Percentiles rank a stretch among this genome's conserved stretches.
Conservation (phyloP, 805 yeast genomes). For the Kluyveromyces nonfermentans region DNA sequence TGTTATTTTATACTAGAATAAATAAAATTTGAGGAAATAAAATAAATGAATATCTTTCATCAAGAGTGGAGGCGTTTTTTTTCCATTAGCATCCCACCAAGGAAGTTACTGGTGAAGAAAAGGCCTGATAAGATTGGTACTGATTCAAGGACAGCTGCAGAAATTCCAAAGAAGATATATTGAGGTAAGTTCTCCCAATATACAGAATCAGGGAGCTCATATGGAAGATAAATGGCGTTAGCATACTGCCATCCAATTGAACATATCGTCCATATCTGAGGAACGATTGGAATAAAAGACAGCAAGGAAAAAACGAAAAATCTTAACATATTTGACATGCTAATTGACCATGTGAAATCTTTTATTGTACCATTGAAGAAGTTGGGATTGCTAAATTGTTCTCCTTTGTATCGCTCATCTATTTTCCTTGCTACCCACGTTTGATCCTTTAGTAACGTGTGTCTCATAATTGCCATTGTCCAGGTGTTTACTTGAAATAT, state of each 20-base stretch:
- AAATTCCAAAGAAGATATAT: conserved; percentile 43
- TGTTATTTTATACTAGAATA: conserved; percentile 37
- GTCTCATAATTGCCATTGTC: conserved; percentile 1
- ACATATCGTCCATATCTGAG: not conserved
- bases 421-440: conserved; percentile 2
- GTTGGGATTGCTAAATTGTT: not conserved
- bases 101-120: conserved; percentile 46
- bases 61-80: conserved; percentile 6
- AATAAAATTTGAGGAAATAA: not conserved
- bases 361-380: not conserved
- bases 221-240: conserved; percentile 1
- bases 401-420: conserved; percentile 1
- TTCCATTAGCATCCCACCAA: conserved; percentile 61
- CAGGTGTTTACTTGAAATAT: conserved; percentile 2
- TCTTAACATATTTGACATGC: not conserved
- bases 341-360: not conserved
- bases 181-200: conserved; percentile 27
- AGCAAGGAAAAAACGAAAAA: not conserved
- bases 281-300: not conserved
- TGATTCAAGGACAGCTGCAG: conserved; percentile 41
- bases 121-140: conserved; percentile 45
- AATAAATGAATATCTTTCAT: no score
- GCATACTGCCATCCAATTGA: conserved; percentile 3
- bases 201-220: not conserved
- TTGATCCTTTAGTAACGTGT: not conserved